Percentiles rank a stretch among this genome's conserved stretches.
Evolutionary conservation across 2,329 filamentous ascomycete genomes (phyloP).

Genomic region (Myriosclerotinia scirpicola): DNA sequence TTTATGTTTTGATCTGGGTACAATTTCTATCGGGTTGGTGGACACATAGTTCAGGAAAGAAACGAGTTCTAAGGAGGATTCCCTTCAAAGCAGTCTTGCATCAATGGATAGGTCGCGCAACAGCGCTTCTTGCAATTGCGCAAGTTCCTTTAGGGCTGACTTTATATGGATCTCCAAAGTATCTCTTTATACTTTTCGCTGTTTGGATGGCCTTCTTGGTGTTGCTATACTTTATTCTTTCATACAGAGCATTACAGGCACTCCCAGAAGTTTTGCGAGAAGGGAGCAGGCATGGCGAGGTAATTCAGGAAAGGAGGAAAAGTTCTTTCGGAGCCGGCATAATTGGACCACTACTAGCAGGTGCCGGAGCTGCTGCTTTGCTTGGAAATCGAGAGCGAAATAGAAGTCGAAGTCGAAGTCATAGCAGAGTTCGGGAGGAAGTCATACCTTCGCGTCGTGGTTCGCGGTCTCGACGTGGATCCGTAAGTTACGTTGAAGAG

Average conservation of each 20-base stretch:
- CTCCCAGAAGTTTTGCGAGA: constrained; percentile 40
- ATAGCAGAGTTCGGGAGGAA: constrained; percentile 42
- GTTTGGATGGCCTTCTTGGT: constrained; percentile 74
- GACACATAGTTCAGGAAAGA: constrained; percentile 46
- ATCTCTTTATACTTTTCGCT: constrained; percentile 81
- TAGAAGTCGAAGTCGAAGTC: constrained; percentile 28
- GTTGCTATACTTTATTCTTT: constrained; percentile 75
- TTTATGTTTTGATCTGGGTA: constrained; percentile 70
- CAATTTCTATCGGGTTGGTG: constrained; percentile 70
- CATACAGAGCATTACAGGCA: constrained; percentile 64
- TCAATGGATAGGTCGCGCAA: constrained; percentile 78
- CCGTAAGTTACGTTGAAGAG: constrained; percentile 57
- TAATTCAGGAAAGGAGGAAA: constrained; percentile 48
- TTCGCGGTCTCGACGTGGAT: constrained; percentile 45
- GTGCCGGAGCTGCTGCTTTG: constrained; percentile 56
- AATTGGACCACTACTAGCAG: constrained; percentile 55
- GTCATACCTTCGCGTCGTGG: constrained; percentile 53
- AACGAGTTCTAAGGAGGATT: constrained; percentile 48
- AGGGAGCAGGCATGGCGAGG: constrained; percentile 44
- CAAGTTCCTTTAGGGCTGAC: constrained; percentile 89
- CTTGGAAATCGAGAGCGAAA: constrained; percentile 43
- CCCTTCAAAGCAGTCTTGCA: constrained; percentile 56
- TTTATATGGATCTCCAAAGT: constrained; percentile 85
- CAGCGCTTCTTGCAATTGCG: constrained; percentile 77
- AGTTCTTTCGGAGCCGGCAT: constrained; percentile 48